Evolutionary conservation across 805 yeast species (phyloP).

Genomic region (Sungouiella thailandica): DNA sequence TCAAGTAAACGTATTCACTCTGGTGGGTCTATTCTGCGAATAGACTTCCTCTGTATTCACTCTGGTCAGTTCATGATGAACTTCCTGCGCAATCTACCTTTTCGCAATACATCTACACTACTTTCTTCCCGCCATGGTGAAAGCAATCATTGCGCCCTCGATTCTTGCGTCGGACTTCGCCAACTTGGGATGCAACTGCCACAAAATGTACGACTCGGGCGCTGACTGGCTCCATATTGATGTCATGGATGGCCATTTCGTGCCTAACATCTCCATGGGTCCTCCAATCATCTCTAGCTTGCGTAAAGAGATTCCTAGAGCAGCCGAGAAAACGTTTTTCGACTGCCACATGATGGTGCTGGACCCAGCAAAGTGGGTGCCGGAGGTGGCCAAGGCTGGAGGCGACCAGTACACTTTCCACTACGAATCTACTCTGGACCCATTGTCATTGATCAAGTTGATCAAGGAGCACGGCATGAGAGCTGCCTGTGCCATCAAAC

Average conservation of each 20-base stretch:
- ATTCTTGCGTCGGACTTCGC: constrained; percentile 91
- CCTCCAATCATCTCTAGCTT: constrained; percentile 80
- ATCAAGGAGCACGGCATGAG: constrained; percentile 81
- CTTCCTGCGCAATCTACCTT: too few species aligned
- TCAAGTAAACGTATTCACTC: too few species aligned
- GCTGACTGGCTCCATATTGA: constrained; percentile 98
- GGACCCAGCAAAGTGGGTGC: constrained; percentile 89
- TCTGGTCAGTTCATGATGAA: too few species aligned
- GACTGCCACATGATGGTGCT: constrained; percentile 99
- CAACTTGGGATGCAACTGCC: constrained; percentile 82
- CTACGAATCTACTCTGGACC: constrained; percentile 84
- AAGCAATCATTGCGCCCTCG: constrained; percentile 88
- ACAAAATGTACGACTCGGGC: constrained; percentile 66
- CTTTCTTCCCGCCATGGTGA: constrained; percentile 49
- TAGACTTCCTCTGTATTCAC: too few species aligned
- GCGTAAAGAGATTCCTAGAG: constrained; percentile 71
- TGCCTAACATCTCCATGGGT: constrained; percentile 93
- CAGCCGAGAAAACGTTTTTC: constrained; percentile 50
- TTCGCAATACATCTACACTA: too few species aligned
- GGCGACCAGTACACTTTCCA: constrained; percentile 97
- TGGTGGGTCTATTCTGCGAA: too few species aligned
- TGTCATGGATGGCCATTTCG: constrained; percentile 98
- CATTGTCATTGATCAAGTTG: constrained; percentile 63
- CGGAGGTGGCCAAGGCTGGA: constrained; percentile 86
- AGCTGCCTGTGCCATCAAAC: constrained; percentile 93